Conservation (phyloP, 139 green algal genomes). For the Micractinium conductrix region DNA sequence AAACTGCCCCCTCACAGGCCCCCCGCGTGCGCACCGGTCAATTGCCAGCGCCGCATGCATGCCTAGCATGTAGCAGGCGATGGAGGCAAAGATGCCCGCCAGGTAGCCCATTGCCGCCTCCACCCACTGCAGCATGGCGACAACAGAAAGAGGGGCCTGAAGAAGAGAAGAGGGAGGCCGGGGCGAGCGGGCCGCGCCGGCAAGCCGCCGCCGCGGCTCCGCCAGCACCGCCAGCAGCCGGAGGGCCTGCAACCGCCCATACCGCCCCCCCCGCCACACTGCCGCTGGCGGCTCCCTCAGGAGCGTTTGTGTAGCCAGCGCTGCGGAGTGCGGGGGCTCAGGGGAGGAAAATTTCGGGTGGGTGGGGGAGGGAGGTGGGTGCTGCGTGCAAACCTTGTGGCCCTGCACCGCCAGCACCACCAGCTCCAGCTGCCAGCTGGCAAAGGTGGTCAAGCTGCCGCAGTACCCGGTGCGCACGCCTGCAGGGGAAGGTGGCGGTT, state of each 20-base stretch:
- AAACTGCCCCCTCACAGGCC: too few species aligned
- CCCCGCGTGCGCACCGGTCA: conserved; percentile 20
- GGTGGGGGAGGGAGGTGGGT: too few species aligned
- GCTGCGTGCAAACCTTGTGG: conserved; percentile 17
- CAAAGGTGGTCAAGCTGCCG: conserved; percentile 88
- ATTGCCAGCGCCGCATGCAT: conserved; percentile 62
- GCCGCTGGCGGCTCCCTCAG: too few species aligned
- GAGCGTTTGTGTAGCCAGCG: too few species aligned
- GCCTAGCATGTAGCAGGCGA: conserved; percentile 60
- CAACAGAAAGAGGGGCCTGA: not conserved
- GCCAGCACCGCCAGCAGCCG: too few species aligned
- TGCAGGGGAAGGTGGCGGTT: not conserved
- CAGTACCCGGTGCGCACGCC: conserved; percentile 86
- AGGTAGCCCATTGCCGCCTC: conserved; percentile 41
- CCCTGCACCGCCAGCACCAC: conserved; percentile 53
- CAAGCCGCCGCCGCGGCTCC: too few species aligned
- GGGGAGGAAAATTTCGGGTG: too few species aligned
- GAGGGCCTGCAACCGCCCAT: too few species aligned
- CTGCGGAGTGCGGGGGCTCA: too few species aligned
- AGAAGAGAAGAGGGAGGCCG: too few species aligned
- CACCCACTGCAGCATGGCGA: conserved; percentile 55
- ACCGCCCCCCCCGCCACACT: too few species aligned
- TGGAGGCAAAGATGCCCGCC: conserved; percentile 54
- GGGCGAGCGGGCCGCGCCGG: too few species aligned
- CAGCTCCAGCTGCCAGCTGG: conserved; percentile 75